Base-by-base conservation (phyloP, 129 eudicot genomes). In the Arctium lappa region DNA sequence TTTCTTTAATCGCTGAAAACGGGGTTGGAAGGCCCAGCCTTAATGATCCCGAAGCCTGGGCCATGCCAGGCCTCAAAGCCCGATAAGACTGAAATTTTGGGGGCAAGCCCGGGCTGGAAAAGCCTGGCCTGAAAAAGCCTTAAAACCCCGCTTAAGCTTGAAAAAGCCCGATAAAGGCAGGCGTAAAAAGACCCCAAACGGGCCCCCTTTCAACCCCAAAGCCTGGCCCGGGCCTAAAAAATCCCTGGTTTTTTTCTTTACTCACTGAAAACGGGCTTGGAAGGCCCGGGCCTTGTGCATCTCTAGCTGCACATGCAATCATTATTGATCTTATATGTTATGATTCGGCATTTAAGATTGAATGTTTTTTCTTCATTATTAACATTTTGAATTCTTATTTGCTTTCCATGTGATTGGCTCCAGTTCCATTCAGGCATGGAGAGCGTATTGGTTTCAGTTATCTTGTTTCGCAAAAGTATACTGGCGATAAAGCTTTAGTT, bases 401-500 rank as follows among this genome's bases (percentile, higher is more conserved):
- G 38, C 31, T 72, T 83, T 84, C 32, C 9, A 27, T 81, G 44
- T 74, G 65, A 27, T 44, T 73, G 48, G 38, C 73, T 89, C 5
- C 89, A 90, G 91, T 90, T 84, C 89, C 89, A 10, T 88, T 90
- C 85, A 90, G 93, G 85, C 89, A 90, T 71, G 91, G 93, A 30
- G 93, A 90, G 32, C 93, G 93, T 65, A 88, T 90, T 22, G 91
- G 91, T 79, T 90, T 90, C 77, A 90, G 93, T 81, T 90, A 90
- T 72, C 91, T 90, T 83, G 88, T 90, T 63, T 90, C 93, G 68
- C 91, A 90, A 78, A 90, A 90, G 65, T 88, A 86, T 36, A 83
- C 88, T 1, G 93, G 89, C 1, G 91, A 90, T 76, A 86, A 83
- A 72, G 89, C 91, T 86, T 75, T 83, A 15, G 89, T 90, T 62